Base-by-base conservation (phyloP, 306 rosid genomes). In the Ziziphus jujuba region DNA sequence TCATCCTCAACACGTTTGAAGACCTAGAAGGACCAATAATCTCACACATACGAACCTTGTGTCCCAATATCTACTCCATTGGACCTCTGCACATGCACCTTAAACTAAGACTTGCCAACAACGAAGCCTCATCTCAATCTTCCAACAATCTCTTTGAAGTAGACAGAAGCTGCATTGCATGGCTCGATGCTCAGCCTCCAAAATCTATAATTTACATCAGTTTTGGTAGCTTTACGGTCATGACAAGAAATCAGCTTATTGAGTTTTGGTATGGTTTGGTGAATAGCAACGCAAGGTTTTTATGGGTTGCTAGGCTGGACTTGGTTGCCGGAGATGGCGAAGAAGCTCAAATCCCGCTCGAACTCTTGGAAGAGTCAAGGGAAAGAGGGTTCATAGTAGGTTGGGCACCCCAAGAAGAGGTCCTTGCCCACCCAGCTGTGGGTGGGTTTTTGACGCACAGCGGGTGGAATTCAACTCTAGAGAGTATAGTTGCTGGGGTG, bases 251-350 rank as follows among this genome's bases (percentile, higher is more conserved):
- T 2, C 16, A 60, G 17, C 15, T 83, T 0, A 15, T 77, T 43
- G 91, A 85, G 85, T 59, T 87, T 6, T 85, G 91, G 91, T 55
- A 85, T 14, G 95, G 89, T 16, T 59, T 88, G 52, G 85, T 81
- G 28, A 79, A 77, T 2, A 84, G 91, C 53, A 61, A 77, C 55
- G 73, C 49, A 28, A 22, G 48, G 22, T 88, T 88, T 55, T 17
- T 84, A 38, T 88, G 95, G 91, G 91, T 80, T 51, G 44, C 79
- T 7, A 40, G 80, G n/a, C 67, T 78, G 0, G 70, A 76, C 59
- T 47, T 65, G 40, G 68, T 74, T 15, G 9, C 11, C 3, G 45
- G 10, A 34, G 21, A 69, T 44, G 61, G 33, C 0, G 25, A 3
- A 0, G 51, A 14, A 6, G 38, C 12, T 15, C 20, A 4, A 0